Evolutionary conservation across 345 rosid species (phyloP), one percentile per base, ranked within the genome.

Genomic region (Noccaea bulbosa): DNA sequence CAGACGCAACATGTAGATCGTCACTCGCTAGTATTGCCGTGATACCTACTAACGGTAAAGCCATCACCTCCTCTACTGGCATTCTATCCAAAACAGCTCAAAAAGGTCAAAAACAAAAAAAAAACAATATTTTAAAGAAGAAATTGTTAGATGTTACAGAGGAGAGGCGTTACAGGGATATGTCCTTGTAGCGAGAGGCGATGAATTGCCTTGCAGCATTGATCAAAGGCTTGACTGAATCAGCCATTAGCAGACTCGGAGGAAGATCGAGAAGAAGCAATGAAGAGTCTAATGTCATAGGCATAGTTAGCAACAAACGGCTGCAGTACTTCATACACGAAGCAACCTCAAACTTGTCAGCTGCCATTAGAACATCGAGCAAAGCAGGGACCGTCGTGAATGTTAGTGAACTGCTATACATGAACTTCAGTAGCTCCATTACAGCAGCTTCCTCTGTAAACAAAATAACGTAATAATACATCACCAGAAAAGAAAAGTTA

Each of bases 241-340:
- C 93, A 2, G 86, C 92, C 87, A 80, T 71, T 46, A 82, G 52
- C 62, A 90, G 77, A 71, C 76, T 88, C 3, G 84, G 81, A 58
- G 98, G 97, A 80, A 90, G 90, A 63, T 83, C 88, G 81, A 93
- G 73, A 72, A 87, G 81, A n/a, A 86, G 84, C 81, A 88, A 81
- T 15, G 97, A 91, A 72, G 86, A 86, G 24, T 88, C 92, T 61
- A 81, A 66, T 60, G 91, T 87, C 97, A 93, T 93, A 1, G 93
- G 84, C 77, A 80, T 57, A 70, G 77, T 77, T 15, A 85, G 79
- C 79, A 93, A 68, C 67, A 83, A 69, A 78, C 68, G 79, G 74
- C 88, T 86, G 73, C 97, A 90, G 60, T 85, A 78, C 78, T 92
- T 83, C 91, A 93, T 85, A 76, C 96, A 93, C 9, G 93, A 90